phyloP scores from a whole-genome alignment of 371 early-diverging fungal genomes.

The Mucor sp. region DNA sequence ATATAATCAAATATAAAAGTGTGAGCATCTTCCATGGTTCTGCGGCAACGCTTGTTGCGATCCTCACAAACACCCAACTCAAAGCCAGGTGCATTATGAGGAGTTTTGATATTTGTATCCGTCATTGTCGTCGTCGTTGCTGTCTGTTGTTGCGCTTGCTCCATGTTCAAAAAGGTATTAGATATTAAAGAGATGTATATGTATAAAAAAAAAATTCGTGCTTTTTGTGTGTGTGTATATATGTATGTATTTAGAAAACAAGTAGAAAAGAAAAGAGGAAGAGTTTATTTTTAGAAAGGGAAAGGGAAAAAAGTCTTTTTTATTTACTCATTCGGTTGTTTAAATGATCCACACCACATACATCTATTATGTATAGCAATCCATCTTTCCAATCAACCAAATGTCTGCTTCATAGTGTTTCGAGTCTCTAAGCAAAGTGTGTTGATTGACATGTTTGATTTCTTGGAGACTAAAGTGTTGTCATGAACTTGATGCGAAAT shows the following conservation, averaged over 20 bases:
- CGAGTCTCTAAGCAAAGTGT: too few relatives aligned
- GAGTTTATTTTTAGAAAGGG: background rate
- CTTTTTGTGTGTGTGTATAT: background rate
- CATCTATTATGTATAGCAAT: background rate
- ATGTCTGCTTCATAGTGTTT: background rate
- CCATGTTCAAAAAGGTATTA: slow-evolving; percentile 1
- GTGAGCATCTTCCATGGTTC: slow-evolving; percentile 99
- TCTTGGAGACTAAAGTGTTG: too few relatives aligned
- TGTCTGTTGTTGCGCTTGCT: slow-evolving; percentile 1
- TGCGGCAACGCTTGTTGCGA: slow-evolving; percentile 84
- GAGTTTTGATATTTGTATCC: slow-evolving; percentile 1
- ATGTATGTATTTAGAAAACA: background rate
- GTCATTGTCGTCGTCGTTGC: background rate
- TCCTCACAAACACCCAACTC: slow-evolving; percentile 81
- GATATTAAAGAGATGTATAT: background rate
- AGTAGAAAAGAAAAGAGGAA: slow-evolving; percentile 4
- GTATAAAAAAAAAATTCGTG: background rate
- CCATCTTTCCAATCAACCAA: background rate
- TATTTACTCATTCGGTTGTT: background rate
- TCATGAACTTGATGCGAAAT: background rate
- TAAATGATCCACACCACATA: background rate
- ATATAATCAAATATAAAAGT: slow-evolving; percentile 79
- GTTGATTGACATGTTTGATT: too few relatives aligned
- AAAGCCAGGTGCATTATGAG: slow-evolving; percentile 40
- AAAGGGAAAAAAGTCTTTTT: background rate